phyloP scores from a whole-genome alignment of 2,329 filamentous ascomycete genomes.

The Paraphaeosphaeria minitans region DNA sequence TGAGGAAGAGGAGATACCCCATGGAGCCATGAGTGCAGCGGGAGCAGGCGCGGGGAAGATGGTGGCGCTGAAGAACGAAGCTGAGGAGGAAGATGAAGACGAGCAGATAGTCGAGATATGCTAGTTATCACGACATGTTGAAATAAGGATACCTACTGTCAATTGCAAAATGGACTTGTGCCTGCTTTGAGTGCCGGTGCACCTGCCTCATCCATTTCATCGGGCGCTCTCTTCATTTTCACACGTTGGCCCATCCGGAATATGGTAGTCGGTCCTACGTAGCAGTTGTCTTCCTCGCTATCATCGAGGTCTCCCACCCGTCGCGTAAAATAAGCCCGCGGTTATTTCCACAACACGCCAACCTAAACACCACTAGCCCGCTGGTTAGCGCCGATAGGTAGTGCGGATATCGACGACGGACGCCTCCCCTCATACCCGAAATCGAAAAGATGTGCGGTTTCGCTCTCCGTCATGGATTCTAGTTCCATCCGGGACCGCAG shows the following conservation, averaged over 20 bases:
- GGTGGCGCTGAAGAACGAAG: conserved; percentile 34
- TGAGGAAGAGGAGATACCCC: conserved; percentile 54
- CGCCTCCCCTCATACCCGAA: neutral
- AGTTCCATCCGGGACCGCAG: neutral
- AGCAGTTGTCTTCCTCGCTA: too few species aligned
- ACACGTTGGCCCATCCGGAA: too few species aligned
- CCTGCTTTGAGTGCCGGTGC: too few species aligned
- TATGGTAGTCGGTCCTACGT: too few species aligned
- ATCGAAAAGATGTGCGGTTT: neutral
- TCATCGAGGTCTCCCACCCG: neutral
- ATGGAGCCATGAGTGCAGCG: conserved; percentile 17
- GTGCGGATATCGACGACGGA: neutral
- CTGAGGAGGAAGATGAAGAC: conserved; percentile 41
- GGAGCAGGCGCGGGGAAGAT: conserved; percentile 30
- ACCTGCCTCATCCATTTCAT: too few species aligned
- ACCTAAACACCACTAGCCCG: neutral
- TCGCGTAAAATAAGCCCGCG: neutral
- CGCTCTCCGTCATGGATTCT: conserved; percentile 6
- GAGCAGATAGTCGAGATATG: conserved; percentile 45
- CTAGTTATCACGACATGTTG: neutral
- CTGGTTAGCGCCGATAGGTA: neutral
- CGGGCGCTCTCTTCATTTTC: too few species aligned
- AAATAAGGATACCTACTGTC: too few species aligned
- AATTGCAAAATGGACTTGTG: too few species aligned
- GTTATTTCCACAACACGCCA: neutral